Evolutionary conservation across 352 stramenopile species (phyloP), one percentile per base, ranked within the genome.

Genomic region (Globisporangium nodosum): DNA sequence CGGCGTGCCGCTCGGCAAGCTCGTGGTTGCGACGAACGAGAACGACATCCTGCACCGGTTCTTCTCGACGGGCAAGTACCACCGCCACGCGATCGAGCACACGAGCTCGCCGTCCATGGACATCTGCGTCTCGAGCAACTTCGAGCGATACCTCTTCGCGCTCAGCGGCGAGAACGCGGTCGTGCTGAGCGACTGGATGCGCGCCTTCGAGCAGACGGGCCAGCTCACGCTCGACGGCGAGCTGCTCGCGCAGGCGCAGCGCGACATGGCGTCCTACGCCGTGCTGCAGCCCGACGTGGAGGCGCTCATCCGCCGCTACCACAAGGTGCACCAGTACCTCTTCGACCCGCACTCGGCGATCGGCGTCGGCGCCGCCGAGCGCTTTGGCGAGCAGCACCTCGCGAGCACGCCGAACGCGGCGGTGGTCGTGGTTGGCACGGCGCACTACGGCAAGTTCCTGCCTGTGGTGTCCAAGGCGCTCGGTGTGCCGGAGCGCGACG

Each of bases 1-100:
- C 6, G 97, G 97, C 50, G 67, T 99, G 21, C 95, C 96, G 0
- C 86, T 99, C 52, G 94, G 87, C 27, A 96, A 98, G 68, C 85
- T 99, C 24, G 85, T 99, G 43, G 94, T 99, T 33, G 96, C 96
- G n/a, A 99, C 96, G 12, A 99, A 99, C 74, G 97, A 99, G 74
- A 99, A 99, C 72, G 96, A 99, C 66, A 99, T 99, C 62, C 76
- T 99, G 24, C 93, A 99, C 73, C 86, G 94, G 52, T 99, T 99
- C 75, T 99, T 99, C 70, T 90, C 84, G 18, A 96, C 87, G 53
- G 97, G 97, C 61, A 95, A 98, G 69, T 99, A 99, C 76, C 92
- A 98, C 58, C 85, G 95, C 50, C 74, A 92, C 64, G 54, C 72
- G 49, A 98, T 98, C 64, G 71, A 91, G 48, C 81, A 97, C 68